A percentile compares a stretch with the other conserved stretches of the same genome.
These are phyloP conservation scores for Tripterygium wilfordii DNA, from an alignment of 177 flowering plant species.

Conservation along the genomic window DNA sequence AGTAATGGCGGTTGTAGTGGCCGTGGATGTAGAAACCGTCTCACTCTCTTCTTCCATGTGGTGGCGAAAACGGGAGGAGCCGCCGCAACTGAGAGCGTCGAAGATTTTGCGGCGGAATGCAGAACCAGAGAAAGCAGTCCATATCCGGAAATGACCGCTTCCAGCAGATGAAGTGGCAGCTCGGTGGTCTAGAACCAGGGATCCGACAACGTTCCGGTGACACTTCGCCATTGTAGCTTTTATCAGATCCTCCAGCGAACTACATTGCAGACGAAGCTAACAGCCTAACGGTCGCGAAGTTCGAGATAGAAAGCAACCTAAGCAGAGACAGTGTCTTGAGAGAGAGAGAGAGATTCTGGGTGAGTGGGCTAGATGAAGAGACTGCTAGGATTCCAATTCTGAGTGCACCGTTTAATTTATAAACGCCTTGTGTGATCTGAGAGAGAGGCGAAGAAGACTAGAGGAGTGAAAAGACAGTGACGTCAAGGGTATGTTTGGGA, in stretches of 20 bases:
- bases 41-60: too few species aligned
- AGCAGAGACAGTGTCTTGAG: too few species aligned
- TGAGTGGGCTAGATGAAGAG: too few species aligned
- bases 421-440: too few species aligned
- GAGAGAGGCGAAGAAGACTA: too few species aligned
- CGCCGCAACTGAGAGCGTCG: background rate
- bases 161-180: constrained; percentile 12
- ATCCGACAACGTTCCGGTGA: constrained; percentile 43
- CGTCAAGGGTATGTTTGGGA: too few species aligned
- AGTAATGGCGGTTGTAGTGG: background rate
- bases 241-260: background rate
- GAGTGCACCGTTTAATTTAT: too few species aligned
- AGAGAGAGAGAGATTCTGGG: too few species aligned
- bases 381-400: too few species aligned
- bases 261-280: too few species aligned
- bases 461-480: too few species aligned
- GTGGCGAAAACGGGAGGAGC: background rate
- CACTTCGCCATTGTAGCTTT: constrained; percentile 50
- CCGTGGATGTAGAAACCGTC: background rate
- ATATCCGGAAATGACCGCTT: constrained; percentile 23
- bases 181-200: constrained; percentile 41
- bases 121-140: constrained; percentile 49
- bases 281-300: constrained; percentile 1
- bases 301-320: constrained; percentile 3
- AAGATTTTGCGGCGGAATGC: constrained; percentile 51